These are phyloP conservation scores for Clonostachys sp. DNA, from an alignment of 2,329 filamentous ascomycete species.

Conservation along the genomic window DNA sequence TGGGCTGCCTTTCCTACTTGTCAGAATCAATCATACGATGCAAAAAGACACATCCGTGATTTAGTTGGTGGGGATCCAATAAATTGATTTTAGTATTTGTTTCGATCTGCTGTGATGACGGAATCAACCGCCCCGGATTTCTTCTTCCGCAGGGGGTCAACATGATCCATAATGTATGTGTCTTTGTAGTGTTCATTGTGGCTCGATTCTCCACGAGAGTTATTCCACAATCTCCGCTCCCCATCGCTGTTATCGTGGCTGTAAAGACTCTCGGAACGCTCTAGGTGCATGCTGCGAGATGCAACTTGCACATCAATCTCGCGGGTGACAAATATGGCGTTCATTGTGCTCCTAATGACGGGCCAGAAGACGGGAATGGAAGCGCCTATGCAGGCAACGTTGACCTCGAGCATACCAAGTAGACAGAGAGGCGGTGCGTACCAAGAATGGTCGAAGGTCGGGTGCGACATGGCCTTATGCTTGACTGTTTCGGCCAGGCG, in stretches of 20 bases:
- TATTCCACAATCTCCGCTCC: neutral
- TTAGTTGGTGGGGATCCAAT: no score
- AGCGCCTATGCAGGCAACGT: constrained; percentile 15
- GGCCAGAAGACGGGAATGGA: constrained; percentile 21
- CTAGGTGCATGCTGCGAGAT: neutral
- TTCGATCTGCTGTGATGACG: no score
- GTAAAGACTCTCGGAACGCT: neutral
- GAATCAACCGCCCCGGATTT: no score
- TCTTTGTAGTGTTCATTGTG: no score
- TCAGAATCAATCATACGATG: no score
- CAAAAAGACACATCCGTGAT: no score
- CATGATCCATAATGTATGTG: no score
- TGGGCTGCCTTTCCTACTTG: no score
- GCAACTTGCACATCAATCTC: constrained; percentile 11
- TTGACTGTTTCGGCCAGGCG: constrained; percentile 12
- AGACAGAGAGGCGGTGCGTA: constrained; percentile 10
- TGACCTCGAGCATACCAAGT: constrained; percentile 16
- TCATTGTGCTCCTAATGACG: constrained; percentile 12
- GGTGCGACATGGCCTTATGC: constrained; percentile 10
- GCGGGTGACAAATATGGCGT: constrained; percentile 15
- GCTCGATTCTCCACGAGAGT: no score
- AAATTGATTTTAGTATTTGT: no score
- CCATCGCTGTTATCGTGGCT: neutral
- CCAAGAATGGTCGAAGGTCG: constrained; percentile 15
- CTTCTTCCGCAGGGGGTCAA: no score